Conservation (phyloP, 2,329 filamentous ascomycete species). For the Ilyonectria destructans region DNA sequence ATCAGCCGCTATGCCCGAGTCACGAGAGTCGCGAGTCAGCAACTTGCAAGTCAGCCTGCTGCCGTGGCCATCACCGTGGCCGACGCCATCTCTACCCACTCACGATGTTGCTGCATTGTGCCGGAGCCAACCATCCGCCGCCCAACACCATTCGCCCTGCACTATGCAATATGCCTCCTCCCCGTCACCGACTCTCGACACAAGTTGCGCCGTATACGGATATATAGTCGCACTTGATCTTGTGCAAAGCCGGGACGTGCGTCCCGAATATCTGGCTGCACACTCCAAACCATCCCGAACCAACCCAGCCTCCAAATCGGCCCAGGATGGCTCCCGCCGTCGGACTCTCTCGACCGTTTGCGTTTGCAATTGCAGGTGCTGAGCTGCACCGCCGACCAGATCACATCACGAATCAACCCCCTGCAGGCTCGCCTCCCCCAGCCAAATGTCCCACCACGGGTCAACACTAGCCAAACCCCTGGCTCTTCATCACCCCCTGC, state of each 20-base stretch:
- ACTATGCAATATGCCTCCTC: background rate
- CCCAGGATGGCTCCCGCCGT: slow-evolving; percentile 4
- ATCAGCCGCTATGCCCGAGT: slow-evolving; percentile 11
- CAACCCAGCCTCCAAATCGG: slow-evolving; percentile 8
- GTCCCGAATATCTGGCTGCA: slow-evolving; percentile 36
- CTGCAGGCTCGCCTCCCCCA: slow-evolving; percentile 37
- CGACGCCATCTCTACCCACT: background rate
- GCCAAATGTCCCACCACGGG: slow-evolving; percentile 37
- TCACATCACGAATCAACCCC: slow-evolving; percentile 44
- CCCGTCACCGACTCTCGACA: slow-evolving; percentile 4
- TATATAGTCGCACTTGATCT: slow-evolving; percentile 17
- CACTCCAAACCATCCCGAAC: slow-evolving; percentile 9
- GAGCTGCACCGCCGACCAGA: slow-evolving; percentile 31
- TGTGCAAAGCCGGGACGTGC: slow-evolving; percentile 40
- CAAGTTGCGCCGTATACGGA: slow-evolving; percentile 10
- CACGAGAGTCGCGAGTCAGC: slow-evolving; percentile 24
- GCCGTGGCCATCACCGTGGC: slow-evolving; percentile 3
- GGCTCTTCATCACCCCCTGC: slow-evolving; percentile 38
- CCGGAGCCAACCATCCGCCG: too few relatives aligned
- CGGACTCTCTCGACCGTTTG: slow-evolving; percentile 26
- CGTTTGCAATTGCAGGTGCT: slow-evolving; percentile 31
- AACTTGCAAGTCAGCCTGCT: background rate
- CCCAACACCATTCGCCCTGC: background rate
- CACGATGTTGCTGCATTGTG: background rate
- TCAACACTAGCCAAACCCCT: slow-evolving; percentile 41